Evolutionary conservation across 495 filamentous ascomycete genomes (phyloP), one percentile per base, ranked within the genome.

Genomic region (Tricharina praecox): DNA sequence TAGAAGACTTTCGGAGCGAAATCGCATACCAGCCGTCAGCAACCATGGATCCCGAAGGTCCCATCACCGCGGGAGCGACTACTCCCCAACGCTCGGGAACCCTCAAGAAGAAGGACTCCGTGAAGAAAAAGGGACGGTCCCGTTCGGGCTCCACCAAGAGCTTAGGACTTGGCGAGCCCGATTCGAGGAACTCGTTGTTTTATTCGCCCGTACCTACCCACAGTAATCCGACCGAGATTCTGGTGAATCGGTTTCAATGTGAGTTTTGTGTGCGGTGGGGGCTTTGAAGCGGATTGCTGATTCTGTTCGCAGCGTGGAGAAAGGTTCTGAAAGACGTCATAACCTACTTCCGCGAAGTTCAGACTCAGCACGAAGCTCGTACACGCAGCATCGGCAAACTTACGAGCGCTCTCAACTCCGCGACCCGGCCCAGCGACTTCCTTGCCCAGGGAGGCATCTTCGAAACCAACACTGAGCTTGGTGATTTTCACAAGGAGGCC

Each of bases 301-400:
- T 40, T 42, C 39, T 38, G 2, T 38, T 21, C 3, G 23, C 52
- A 94, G 90, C 83, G 43, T 97, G 90, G 90, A 74, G 90, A 30
- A 93, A 93, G 69, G 71, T 93, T 10, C 72, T 97, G 24, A 97
- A 97, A 63, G 87, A 94, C 55, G 69, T 94, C 32, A 94, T 95
- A 52, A 70, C 82, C 23, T 97, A 93, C 62, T 96, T 93, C 63
- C 77, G 85, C 53, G 90, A 97, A 65, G 74, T 96, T 18, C 85
- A 94, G 63, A 74, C 76, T 41, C 83, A 85, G 24, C 93, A 96
- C 64, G 90, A 97, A 54, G 73, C 78, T 37, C 79, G 81, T 42
- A 71, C 83, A 1, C 96, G 93, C 59, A 75, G 80, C 7, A 70
- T 93, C 10, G 62, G 82, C 15, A 93, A 90, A 50, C 73, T 93